A percentile compares a stretch with the other conserved stretches of the same genome.
These are phyloP conservation scores for Artemisia argyi DNA, from an alignment of 129 eudicot genomes.

Conservation along the genomic window DNA sequence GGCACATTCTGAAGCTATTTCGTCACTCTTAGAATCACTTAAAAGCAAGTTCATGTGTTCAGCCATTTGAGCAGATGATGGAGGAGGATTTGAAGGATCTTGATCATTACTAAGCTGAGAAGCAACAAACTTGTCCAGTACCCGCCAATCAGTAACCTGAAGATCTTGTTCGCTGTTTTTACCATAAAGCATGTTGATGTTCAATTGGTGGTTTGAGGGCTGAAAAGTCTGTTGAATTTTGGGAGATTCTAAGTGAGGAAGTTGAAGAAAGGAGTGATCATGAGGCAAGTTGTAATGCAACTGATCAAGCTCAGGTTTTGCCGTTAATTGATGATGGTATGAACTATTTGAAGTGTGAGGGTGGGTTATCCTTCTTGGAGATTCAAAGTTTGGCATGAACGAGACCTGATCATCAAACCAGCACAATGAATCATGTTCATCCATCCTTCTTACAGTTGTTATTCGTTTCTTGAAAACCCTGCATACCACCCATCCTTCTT, in stretches of 20 bases:
- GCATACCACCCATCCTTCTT: slow-evolving; percentile 97
- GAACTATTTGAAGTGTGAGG: slow-evolving; percentile 51
- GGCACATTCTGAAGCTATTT: slow-evolving; percentile 51
- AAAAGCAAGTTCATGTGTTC: slow-evolving; percentile 51
- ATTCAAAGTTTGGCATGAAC: slow-evolving; percentile 68
- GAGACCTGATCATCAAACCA: slow-evolving; percentile 86
- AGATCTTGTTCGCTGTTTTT: slow-evolving; percentile 39
- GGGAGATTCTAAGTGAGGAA: slow-evolving; percentile 72
- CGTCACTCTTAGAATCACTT: slow-evolving; percentile 47
- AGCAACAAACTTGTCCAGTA: slow-evolving; percentile 82
- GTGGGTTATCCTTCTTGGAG: slow-evolving; percentile 44
- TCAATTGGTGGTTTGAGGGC: slow-evolving; percentile 34
- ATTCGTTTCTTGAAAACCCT: slow-evolving; percentile 80
- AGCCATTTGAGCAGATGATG: slow-evolving; percentile 42
- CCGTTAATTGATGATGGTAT: slow-evolving; percentile 34
- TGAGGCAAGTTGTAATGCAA: slow-evolving; percentile 50
- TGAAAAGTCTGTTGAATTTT: slow-evolving; percentile 51
- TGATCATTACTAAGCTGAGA: slow-evolving; percentile 71
- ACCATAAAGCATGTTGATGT: slow-evolving; percentile 37
- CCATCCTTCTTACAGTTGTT: slow-evolving; percentile 52
- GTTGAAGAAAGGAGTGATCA: slow-evolving; percentile 54
- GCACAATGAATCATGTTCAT: slow-evolving; percentile 58
- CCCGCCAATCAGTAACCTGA: slow-evolving; percentile 84
- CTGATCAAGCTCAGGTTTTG: slow-evolving; percentile 58
- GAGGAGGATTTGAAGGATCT: slow-evolving; percentile 27